Evolutionary conservation across 2,329 filamentous ascomycete species (phyloP), one percentile per base, ranked within the genome.

Genomic region (Fonsecaea pedrosoi): DNA sequence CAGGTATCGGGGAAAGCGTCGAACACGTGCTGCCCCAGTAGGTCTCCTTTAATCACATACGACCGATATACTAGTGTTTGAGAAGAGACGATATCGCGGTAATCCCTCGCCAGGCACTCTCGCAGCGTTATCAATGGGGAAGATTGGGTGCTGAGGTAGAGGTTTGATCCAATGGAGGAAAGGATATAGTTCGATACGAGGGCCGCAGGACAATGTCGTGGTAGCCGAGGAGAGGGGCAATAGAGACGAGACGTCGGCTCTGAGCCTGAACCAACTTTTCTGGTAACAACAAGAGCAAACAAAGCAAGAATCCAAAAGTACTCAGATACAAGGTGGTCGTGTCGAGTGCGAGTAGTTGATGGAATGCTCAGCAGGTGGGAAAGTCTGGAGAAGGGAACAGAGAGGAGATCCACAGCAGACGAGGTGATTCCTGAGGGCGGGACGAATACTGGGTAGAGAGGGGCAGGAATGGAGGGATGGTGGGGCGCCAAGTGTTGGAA

Each of bases 401-500:
- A 8, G 37, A 48, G 63, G 37, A 61, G 59, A 61, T 61, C 59
- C 59, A 61, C 59, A 34, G 59, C 54, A 54, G 50, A 65, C 54
- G 60, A 56, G 60, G 54, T 50, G 45, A 61, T 61, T 61, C 59
- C 59, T 61, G 48, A 61, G 59, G 59, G n/a, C 59, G 45, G 59
- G 40, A 60, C 35, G 40, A 34, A 54, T 25, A 62, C 53, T 18
- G 40, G 40, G 56, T 21, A 61, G 59, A 21, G 37, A 35, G 56
- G 62, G 59, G 53, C 37, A 56, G 62, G 53, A 55, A 63, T 62
- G 45, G 59, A 65, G 63, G 12, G 60, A 67, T 62, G 64, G 61
- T 69, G 64, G 68, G 68, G 62, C 58, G 60, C 48, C 35, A 54
- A 65, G 21, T 42, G 65, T 53, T 62, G 40, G 54, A 67, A 62